phyloP scores from a whole-genome alignment of 2,329 filamentous ascomycete genomes.

The Fusarium hostae region DNA sequence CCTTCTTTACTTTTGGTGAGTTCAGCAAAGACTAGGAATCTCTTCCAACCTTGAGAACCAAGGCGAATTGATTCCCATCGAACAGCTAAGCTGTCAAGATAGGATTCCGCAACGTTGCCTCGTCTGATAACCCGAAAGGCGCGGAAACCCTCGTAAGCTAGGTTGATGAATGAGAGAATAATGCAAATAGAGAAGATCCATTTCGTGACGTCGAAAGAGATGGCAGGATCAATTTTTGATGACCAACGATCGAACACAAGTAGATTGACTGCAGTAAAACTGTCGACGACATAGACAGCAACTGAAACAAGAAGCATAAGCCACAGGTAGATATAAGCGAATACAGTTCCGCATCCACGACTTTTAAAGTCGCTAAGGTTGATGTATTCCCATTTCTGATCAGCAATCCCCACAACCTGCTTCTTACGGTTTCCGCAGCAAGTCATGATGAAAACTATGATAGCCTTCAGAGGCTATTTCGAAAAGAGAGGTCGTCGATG shows the following conservation, averaged over 20 bases:
- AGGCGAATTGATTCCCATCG: slow-evolving; percentile 85
- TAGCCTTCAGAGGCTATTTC: slow-evolving; percentile 18
- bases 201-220: slow-evolving; percentile 82
- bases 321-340: slow-evolving; percentile 89
- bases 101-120: slow-evolving; percentile 89
- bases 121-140: slow-evolving; percentile 84
- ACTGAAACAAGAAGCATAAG: slow-evolving; percentile 81
- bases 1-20: slow-evolving; percentile 93
- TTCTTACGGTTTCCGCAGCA: slow-evolving; percentile 74
- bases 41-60: slow-evolving; percentile 80
- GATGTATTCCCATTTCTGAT: slow-evolving; percentile 96
- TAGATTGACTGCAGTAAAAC: slow-evolving; percentile 91
- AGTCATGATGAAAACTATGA: slow-evolving; percentile 62
- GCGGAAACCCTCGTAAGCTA: slow-evolving; percentile 81
- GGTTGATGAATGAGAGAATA: slow-evolving; percentile 86
- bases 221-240: slow-evolving; percentile 80
- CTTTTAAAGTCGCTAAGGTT: slow-evolving; percentile 82
- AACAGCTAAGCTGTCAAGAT: slow-evolving; percentile 87
- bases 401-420: slow-evolving; percentile 73
- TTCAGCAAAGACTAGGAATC: slow-evolving; percentile 92
- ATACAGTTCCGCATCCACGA: slow-evolving; percentile 76
- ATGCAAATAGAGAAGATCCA: slow-evolving; percentile 97
- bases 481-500: slow-evolving; percentile 23
- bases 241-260: slow-evolving; percentile 91
- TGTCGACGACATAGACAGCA: slow-evolving; percentile 89